Base-by-base conservation (phyloP, 2,329 filamentous ascomycete species). In the Drechslera avenae region DNA sequence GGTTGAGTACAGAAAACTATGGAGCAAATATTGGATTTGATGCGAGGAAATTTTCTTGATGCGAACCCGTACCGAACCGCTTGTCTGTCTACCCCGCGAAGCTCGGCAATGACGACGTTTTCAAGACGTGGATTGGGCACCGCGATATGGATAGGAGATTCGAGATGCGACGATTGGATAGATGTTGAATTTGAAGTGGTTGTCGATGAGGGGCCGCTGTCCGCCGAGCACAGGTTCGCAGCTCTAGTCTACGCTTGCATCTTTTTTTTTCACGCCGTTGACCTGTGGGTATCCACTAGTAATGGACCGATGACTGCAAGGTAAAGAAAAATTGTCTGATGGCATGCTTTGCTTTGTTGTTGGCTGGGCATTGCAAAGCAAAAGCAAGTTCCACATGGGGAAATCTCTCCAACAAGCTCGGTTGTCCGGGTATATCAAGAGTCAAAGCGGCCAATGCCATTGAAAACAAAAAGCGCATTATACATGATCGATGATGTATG, bases 1-100 rank as follows among this genome's bases (percentile, higher is more conserved):
- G 1, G 81, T 84, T 43, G 84, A 87, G 28, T 86, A 91, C 59
- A 86, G 85, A 66, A 76, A 77, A 30, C 75, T 89, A 36, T 97
- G 92, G 91, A 82, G 79, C 4, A 84, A 82, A 62, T 92, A 90
- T 67, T 97, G 91, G 91, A 77, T 84, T 41, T 91, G 67, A 67
- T 45, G 46, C 32, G 45, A 40, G 26, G 44, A 21, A 5, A 35
- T 9, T 46, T 28, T n/a, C 23, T 34, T 33, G 7, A 19, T 40
- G 41, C 35, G 41, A 43, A 34, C 12, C 33, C 46, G 39, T 47
- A 34, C 32, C 33, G 35, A 48, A 18, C 12, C 10, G 26, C 26
- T 28, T 10, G 37, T 39, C 21, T 26, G 32, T 32, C 36, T 18
- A 39, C 35, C 18, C n/a, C 10, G 31, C 28, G 7, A 37, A 14